Conservation (phyloP, 306 rosid genomes). For the Begonia fuchsioides region DNA sequence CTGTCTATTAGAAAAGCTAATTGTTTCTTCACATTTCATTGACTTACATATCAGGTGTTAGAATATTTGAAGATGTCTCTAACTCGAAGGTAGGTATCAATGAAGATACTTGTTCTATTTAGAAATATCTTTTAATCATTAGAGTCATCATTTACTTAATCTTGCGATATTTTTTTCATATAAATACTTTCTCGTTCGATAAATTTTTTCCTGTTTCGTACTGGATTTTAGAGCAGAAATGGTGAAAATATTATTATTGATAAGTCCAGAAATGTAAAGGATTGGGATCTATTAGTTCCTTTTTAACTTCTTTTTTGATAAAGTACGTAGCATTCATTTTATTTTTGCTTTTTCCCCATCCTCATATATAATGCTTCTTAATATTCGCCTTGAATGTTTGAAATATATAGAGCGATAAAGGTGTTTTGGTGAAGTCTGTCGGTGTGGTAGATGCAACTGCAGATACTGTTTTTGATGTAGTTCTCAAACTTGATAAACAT, state of each 20-base stretch:
- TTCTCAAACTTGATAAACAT: slow-evolving; percentile 48
- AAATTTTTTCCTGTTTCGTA: no score
- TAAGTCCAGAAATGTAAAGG: no score
- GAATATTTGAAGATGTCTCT: slow-evolving; percentile 80
- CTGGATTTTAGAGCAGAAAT: no score
- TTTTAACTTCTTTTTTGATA: no score
- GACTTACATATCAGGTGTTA: slow-evolving; percentile 51
- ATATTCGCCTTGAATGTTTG: slow-evolving; percentile 6
- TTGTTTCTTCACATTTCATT: slow-evolving; percentile 2
- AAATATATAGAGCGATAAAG: slow-evolving; percentile 61
- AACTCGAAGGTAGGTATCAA: slow-evolving; percentile 32
- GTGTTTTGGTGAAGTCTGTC: slow-evolving; percentile 66
- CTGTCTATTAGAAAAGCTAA: neutral
- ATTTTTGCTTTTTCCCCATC: neutral
- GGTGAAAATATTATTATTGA: no score
- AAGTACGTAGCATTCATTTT: no score
- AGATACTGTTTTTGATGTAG: slow-evolving; percentile 61
- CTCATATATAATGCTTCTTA: slow-evolving; percentile 4
- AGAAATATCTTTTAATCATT: neutral
- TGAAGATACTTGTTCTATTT: no score
- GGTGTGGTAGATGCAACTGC: slow-evolving; percentile 77
- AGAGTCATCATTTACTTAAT: neutral
- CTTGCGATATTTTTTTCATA: no score
- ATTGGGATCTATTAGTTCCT: no score
- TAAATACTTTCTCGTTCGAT: no score